phyloP scores from a whole-genome alignment of 176 grass and related monocot genomes.

The Lolium multiflorum region DNA sequence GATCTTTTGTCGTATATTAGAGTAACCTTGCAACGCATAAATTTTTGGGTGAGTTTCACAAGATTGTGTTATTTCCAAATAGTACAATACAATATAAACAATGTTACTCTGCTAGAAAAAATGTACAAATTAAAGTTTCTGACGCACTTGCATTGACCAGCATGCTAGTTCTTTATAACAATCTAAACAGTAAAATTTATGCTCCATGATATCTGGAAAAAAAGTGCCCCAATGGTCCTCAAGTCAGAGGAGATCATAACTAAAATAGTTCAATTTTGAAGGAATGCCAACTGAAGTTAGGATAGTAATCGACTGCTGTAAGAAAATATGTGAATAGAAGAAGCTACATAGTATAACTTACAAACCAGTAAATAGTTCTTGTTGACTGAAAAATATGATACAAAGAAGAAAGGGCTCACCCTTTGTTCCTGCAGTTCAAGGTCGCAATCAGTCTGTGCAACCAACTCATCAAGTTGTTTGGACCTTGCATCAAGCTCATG shows the following conservation, averaged over 20 bases:
- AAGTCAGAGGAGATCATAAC: background rate
- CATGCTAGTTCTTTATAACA: background rate
- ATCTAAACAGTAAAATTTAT: background rate
- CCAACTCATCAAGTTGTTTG: slow-evolving; percentile 22
- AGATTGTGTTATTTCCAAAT: background rate
- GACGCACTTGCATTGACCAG: background rate
- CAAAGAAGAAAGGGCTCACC: background rate
- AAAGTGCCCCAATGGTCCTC: background rate
- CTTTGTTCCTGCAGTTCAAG: slow-evolving; percentile 39
- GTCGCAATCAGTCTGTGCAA: slow-evolving; percentile 2
- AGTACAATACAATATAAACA: background rate
- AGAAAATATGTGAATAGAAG: background rate
- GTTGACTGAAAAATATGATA: slow-evolving; percentile 7
- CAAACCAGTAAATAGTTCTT: background rate
- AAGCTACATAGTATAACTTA: background rate
- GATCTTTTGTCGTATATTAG: background rate
- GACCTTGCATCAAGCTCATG: slow-evolving; percentile 60
- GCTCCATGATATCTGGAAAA: background rate
- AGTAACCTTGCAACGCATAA: background rate
- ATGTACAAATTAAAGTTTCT: background rate
- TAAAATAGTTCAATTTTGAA: background rate
- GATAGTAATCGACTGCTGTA: background rate
- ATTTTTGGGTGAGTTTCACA: background rate
- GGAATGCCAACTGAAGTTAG: background rate
- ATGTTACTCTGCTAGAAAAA: background rate